Base-by-base conservation (phyloP, 371 early-diverging fungal species). In the Batrachochytrium dendrobatidis region DNA sequence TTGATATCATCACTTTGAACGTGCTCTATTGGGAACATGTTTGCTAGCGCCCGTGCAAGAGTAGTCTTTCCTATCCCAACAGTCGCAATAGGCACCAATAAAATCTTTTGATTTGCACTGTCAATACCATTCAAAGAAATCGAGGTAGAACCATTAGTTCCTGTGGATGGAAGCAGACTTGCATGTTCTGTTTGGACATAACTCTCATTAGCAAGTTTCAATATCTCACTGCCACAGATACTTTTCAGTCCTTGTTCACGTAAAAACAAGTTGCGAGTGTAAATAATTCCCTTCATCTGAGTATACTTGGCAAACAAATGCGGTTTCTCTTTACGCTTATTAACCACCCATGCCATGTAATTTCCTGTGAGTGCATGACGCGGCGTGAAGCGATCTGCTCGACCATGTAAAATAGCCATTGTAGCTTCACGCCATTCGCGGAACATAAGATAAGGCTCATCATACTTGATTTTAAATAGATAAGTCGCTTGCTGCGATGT, bases 361-460 rank as follows among this genome's bases (percentile, higher is more conserved):
- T 69, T 58, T 39, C 68, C 69, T 15, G 88, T 87, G 55, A 90
- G 59, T 7, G 70, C 67, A 66, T 84, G 85, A 53, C 71, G 74
- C 59, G 73, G 82, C 66, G 63, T 69, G 54, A 64, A 55, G 43
- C 22, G 61, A 32, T 24, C 60, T 55, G 34, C 22, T 61, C 69
- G 45, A 34, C 63, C 34, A 30, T 60, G 60, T 57, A 84, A 17
- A 55, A 84, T 22, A 32, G 68, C 56, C 67, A 81, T 85, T 7
- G 97, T 94, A 7, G 90, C 66, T 65, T 95, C 95, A n/a, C 97
- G 80, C 85, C 92, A 96, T 62, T 96, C 97, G 54, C 97, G 82
- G 71, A 86, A 96, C 79, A 91, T 82, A 29, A 94, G 67, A 60
- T 96, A 96, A 1, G 92, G 92, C 53, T 88, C 85, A 46, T 93